Evolutionary conservation across 1,139 yeast species (phyloP).

Genomic region (Hyphopichia pseudoburtonii): DNA sequence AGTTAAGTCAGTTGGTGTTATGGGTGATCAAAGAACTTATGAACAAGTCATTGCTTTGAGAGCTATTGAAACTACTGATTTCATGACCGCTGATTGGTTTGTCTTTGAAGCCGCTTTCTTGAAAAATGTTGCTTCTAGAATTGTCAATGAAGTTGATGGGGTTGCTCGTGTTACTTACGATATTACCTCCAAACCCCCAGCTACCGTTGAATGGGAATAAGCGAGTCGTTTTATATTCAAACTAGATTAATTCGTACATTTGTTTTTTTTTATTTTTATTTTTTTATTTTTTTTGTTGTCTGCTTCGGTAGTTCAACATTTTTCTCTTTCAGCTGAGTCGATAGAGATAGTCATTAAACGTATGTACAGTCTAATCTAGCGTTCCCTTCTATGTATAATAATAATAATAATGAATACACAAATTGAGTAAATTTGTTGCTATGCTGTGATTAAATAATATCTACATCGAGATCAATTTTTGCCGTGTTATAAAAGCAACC

Average conservation of each 20-base stretch:
- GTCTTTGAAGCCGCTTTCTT: conserved; percentile 90
- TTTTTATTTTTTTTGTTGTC: no score
- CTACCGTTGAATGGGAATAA: conserved; percentile 99
- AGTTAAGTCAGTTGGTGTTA: conserved; percentile 97
- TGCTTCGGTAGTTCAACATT: no score
- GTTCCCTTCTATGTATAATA: no score
- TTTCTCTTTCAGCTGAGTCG: no score
- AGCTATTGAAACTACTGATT: conserved; percentile 96
- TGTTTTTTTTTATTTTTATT: background rate
- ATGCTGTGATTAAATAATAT: no score
- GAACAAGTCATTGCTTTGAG: conserved; percentile 98
- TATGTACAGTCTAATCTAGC: no score
- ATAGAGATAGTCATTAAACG: no score
- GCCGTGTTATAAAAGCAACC: conserved; percentile 52
- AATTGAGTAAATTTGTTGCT: no score
- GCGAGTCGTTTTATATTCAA: conserved; percentile 2
- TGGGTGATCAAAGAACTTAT: conserved; percentile 99
- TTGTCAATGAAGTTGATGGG: conserved; percentile 97
- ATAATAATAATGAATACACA: no score
- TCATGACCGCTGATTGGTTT: conserved; percentile 99
- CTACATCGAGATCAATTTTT: conserved; percentile 13
- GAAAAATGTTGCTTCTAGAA: conserved; percentile 91
- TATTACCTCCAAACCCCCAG: conserved; percentile 98
- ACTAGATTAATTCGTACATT: background rate
- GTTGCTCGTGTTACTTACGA: conserved; percentile 99